Base-by-base conservation (phyloP, 164 flowering plant species). In the Malania oleifera region DNA sequence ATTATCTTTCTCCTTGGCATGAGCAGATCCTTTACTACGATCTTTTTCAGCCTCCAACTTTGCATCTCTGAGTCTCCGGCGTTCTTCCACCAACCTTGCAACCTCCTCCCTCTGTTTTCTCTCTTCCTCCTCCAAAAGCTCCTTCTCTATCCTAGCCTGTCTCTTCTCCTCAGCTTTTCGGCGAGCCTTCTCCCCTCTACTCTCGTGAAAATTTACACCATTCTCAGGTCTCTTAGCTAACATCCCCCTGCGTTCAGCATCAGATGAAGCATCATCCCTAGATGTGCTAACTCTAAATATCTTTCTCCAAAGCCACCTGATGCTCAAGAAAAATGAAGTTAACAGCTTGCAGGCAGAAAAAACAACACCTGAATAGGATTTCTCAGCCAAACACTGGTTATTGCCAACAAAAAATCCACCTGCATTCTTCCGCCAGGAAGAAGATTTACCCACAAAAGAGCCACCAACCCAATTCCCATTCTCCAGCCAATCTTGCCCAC, bases 111-210 rank as follows among this genome's bases (percentile, higher is more conserved):
- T 75, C 57, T 89, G 98, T 69, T 86, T 92, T 63, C 89, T 82
- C 57, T 92, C 98, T 74, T 92, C 98, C 73, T 87, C 93, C 74
- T 89, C 98, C 72, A 82, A 63, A 54, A 82, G 77, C 67, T 92
- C 98, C 73, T 73, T 92, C 74, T 87, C 96, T 70, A 89, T 54
- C 74, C 96, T 86, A 71, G 98, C 98, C 49, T 80, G 93, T 66
- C 90, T 82, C 77, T 80, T 92, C 76, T 92, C 98, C 71, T 92
- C 98, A 62, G 98, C 97, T 73, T 92, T 92, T 66, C 97, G 75
- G 7, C 95, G 87, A 20, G 98, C 96, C 69, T 84, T 87, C 69
- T 89, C 96, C 24, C 76, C 85, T 77, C 74, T 83, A 66, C 91
- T 92, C 74, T 89, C 93, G 41, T 70, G 66, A 55, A 63, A 68